Evolutionary conservation across 768 basidiomycete species (phyloP), one percentile per base, ranked within the genome.

Genomic region (Fistulinella prunicolor): DNA sequence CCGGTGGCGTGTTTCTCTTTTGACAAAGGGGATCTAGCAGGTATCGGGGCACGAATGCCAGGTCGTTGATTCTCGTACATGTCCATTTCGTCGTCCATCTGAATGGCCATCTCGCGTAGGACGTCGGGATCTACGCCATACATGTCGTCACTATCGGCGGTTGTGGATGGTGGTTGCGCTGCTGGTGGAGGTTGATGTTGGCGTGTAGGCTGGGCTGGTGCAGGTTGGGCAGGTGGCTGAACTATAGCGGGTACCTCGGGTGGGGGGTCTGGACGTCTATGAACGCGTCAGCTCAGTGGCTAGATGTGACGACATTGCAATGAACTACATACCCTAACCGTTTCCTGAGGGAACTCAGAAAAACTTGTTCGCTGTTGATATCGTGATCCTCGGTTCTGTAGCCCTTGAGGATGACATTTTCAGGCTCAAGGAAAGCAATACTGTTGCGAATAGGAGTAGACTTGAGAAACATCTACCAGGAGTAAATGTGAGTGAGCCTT

Each of bases 371-470:
- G 44, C 82, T 84, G 19, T 75, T 57, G 3, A 54, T 70, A 36
- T 93, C 83, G 21, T 83, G 76, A 38, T 90, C 88, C 23, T 80
- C 81, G 7, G 80, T 80, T 46, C 72, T 70, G 49, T 84, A 74
- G 1, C 83, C 86, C 51, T 82, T 73, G 47, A 88, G 60, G 3
- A 68, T 70, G 7, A 89, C 74, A 23, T 79, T 83, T 7, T 70
- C 67, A 1, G 90, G 89, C 56, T 91, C 85, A 6, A 97, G 80
- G 48, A 88, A 84, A 0, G 85, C 85, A 39, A 85, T 80, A 5
- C 89, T 89, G 32, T 79, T 73, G 19, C 83, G 79, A 23, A 91
- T 74, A 21, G 72, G 73, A 6, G 86, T 83, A 45, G 86, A 77
- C 58, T 80, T 84, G 30, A 96, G 69, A 26, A 85, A 62, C 60